Conservation (phyloP, 2,329 filamentous ascomycete genomes). For the Dactylellina drechsleri region DNA sequence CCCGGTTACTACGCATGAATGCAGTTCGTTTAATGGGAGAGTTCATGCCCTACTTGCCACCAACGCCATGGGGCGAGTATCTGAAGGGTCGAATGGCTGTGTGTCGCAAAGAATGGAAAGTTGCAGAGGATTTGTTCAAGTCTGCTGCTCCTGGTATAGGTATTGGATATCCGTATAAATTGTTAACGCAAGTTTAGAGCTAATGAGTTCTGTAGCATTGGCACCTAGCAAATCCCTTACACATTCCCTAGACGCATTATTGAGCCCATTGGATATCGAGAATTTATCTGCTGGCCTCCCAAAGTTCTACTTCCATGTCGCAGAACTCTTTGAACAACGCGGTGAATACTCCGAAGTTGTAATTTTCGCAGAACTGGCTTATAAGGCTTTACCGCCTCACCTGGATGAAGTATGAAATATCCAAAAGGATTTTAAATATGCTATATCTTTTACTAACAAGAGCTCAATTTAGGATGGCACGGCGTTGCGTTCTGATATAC, state of each 20-base stretch:
- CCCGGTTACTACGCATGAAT: constrained; percentile 62
- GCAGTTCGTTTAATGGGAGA: constrained; percentile 66
- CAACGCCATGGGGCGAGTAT: constrained; percentile 74
- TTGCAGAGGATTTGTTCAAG: constrained; percentile 79
- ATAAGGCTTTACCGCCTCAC: constrained; percentile 21
- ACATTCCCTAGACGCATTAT: constrained; percentile 66
- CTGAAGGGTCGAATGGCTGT: constrained; percentile 83
- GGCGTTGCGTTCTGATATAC: constrained; percentile 74
- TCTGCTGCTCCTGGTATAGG: constrained; percentile 84
- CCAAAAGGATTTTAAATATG: background rate
- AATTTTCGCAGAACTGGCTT: constrained; percentile 68
- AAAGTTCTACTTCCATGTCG: constrained; percentile 86
- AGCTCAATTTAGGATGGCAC: constrained; percentile 25
- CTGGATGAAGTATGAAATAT: constrained; percentile 38
- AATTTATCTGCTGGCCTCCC: constrained; percentile 77
- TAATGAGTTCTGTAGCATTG: constrained; percentile 22
- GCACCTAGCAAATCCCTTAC: constrained; percentile 62
- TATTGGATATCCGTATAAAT: constrained; percentile 64
- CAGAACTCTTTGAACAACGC: constrained; percentile 80
- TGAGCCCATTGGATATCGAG: constrained; percentile 78
- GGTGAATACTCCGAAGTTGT: constrained; percentile 82
- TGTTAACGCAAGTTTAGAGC: background rate
- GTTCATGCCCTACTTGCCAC: constrained; percentile 73
- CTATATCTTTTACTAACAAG: too few relatives aligned
- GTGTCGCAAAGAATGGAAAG: constrained; percentile 71